These are phyloP conservation scores for Diaporthe destruens DNA, from an alignment of 2,329 filamentous ascomycete genomes.

Conservation along the genomic window DNA sequence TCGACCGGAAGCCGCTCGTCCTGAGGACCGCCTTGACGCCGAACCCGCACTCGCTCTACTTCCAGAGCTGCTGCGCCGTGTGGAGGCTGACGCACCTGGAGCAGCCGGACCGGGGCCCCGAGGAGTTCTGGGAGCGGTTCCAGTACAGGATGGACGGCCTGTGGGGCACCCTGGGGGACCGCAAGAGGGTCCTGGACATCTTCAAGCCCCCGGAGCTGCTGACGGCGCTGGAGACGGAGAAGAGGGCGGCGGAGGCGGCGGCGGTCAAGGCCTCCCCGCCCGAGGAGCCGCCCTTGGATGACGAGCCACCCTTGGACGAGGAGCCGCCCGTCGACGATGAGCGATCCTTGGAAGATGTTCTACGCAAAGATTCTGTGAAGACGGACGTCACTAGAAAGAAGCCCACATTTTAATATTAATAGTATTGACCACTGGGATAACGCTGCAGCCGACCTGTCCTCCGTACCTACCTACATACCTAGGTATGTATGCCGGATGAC, in stretches of 20 bases:
- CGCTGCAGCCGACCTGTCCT: no score
- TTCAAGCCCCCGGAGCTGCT: slow-evolving; percentile 21
- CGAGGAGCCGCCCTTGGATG: no score
- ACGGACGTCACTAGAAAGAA: no score
- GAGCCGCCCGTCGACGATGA: no score
- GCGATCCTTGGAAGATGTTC: no score
- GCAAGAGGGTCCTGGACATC: neutral
- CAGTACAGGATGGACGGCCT: neutral
- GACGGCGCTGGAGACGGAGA: neutral
- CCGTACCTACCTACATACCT: no score
- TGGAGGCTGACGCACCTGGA: slow-evolving; percentile 35
- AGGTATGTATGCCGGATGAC: neutral
- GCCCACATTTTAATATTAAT: no score
- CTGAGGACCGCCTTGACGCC: neutral
- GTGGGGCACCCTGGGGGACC: neutral
- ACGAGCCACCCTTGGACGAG: no score
- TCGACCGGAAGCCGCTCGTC: slow-evolving; percentile 1
- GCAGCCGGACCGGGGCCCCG: neutral
- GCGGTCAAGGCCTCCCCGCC: no score
- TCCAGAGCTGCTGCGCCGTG: slow-evolving; percentile 33
- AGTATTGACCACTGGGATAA: no score
- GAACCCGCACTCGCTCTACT: slow-evolving; percentile 1
- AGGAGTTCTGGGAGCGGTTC: slow-evolving; percentile 5
- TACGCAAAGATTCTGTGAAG: neutral
- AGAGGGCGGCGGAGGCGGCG: neutral